Base-by-base conservation (phyloP, 305 asterid species). In the Salvia sclarea region DNA sequence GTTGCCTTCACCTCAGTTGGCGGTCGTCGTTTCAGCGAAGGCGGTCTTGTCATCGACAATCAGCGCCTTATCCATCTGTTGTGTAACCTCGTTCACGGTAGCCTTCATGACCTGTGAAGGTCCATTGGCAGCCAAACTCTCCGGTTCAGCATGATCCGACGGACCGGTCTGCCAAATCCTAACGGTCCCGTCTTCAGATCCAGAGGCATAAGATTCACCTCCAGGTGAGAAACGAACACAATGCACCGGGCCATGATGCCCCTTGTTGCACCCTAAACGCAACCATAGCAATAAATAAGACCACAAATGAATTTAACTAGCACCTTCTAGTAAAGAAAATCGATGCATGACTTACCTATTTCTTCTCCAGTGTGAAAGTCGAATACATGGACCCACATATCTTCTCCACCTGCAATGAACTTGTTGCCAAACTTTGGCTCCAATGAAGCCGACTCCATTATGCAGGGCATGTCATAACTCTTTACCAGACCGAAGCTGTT, bases 191-290 rank as follows among this genome's bases (percentile, higher is more conserved):
- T 91, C 98, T 78, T 94, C 99, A 41, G 99, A 94, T 44, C 99
- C 99, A 14, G 99, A 94, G 6, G 96, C 82, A 44, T 86, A 94
- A 16, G 99, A 89, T 69, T 89, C 98, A 17, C 99, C 99, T 25
- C 88, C 94, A 0, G 97, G 99, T 25, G 99, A 85, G 82, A 91
- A 91, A 59, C 99, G 95, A 48, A 95, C 86, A 45, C 95, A 95
- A 74, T 95, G 99, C 54, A 95, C 96, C 2, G 99, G 99, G 68
- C 99, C 99, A 35, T 91, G 98, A 79, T 94, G 98, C 63, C 99
- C 99, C 88, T 94, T 94, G 84, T 94, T 94, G 87, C 98, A 94
- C 59, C 95, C 99, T 94, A 61, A 40, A 71, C 16, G 1, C n/a
- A 16, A 4, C 17, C 10, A 57, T 8, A 20, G 16, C 64, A 65